Evolutionary conservation across 352 stramenopile species (phyloP).

Genomic region (Blastocystis sp.): DNA sequence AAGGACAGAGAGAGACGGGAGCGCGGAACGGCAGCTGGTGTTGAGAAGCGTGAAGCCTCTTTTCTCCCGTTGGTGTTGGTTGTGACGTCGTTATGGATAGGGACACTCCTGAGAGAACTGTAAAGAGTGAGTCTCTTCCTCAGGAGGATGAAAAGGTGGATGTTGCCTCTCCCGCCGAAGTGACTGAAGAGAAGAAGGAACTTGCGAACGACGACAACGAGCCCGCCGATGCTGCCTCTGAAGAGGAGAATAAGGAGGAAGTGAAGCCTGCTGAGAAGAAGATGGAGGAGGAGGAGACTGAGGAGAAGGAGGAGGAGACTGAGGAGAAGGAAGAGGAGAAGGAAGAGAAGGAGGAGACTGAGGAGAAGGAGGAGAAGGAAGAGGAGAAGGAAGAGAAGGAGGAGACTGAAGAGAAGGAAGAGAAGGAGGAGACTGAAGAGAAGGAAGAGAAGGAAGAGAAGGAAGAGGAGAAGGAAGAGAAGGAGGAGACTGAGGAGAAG

Average conservation of each 20-base stretch:
- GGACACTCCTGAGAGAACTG: neutral
- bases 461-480: neutral
- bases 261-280: neutral
- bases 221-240: neutral
- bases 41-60: too few species aligned
- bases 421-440: neutral
- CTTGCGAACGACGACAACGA: neutral
- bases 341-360: neutral
- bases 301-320: neutral
- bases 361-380: neutral
- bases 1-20: too few species aligned
- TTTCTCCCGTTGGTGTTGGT: too few species aligned
- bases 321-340: conserved; percentile 12
- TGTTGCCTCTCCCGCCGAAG: neutral
- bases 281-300: neutral
- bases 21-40: too few species aligned
- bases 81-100: too few species aligned
- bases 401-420: neutral
- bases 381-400: neutral
- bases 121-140: neutral
- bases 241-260: neutral
- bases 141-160: neutral
- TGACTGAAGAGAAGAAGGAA: neutral
- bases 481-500: neutral
- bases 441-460: neutral